Percentiles rank a stretch among this genome's conserved stretches.
phyloP scores from a whole-genome alignment of 1,139 yeast genomes.

The Zygosaccharomyces pseudobailii region DNA sequence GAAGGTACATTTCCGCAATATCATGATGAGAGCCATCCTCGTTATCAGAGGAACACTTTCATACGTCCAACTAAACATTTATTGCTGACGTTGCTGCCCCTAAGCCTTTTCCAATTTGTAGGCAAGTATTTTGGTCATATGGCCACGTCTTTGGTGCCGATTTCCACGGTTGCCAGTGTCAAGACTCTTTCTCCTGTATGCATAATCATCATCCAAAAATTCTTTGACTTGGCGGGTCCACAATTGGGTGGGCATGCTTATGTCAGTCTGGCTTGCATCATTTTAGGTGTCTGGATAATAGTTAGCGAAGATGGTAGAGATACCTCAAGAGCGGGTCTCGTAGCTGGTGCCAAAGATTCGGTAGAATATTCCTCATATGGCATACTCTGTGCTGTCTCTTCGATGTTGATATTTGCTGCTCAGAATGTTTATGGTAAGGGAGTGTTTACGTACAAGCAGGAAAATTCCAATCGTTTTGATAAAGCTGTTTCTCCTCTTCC shows the following conservation, averaged over 20 bases:
- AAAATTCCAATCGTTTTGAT: constrained; percentile 5
- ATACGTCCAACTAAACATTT: constrained; percentile 42
- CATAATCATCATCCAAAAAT: constrained; percentile 71
- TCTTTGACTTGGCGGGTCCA: constrained; percentile 50
- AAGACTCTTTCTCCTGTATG: constrained; percentile 87
- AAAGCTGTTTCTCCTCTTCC: constrained; percentile 22
- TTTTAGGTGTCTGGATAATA: constrained; percentile 36
- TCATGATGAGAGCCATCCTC: constrained; percentile 16
- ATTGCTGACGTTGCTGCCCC: constrained; percentile 71
- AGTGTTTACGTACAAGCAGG: constrained; percentile 55
- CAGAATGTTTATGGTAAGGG: constrained; percentile 92
- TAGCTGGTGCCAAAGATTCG: not conserved
- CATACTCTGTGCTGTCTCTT: constrained; percentile 66
- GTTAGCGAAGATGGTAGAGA: constrained; percentile 28
- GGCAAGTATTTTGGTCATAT: constrained; percentile 90
- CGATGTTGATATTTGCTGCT: constrained; percentile 82
- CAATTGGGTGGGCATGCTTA: constrained; percentile 67
- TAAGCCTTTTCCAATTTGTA: constrained; percentile 86
- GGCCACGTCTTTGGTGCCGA: constrained; percentile 88
- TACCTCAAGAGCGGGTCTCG: constrained; percentile 3
- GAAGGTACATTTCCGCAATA: constrained; percentile 51
- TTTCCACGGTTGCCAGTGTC: constrained; percentile 88
- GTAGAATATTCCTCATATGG: constrained; percentile 53
- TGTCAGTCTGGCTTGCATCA: constrained; percentile 53
- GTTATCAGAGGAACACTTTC: constrained; percentile 25